These are phyloP conservation scores for Gossypium gossypioides DNA, from an alignment of 441 rosid species.

Conservation along the genomic window DNA sequence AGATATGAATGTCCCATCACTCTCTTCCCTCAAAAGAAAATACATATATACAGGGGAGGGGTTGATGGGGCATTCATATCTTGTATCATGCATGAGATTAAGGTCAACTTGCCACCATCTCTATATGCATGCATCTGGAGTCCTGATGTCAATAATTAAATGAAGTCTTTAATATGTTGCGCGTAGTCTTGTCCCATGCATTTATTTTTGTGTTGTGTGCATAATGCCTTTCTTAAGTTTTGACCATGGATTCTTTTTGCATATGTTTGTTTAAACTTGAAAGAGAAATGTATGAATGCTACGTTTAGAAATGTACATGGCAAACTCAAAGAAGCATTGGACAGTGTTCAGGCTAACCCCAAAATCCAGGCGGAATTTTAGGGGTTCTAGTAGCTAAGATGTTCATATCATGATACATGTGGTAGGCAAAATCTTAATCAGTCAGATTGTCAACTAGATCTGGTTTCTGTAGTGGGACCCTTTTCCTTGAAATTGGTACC, in stretches of 20 bases:
- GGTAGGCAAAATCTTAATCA: neutral
- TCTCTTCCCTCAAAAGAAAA: neutral
- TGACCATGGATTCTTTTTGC: neutral
- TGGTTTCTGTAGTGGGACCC: constrained; percentile 9
- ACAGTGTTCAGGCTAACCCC: neutral
- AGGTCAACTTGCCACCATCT: neutral
- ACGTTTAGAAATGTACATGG: neutral
- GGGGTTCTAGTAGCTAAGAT: neutral
- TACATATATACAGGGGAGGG: neutral
- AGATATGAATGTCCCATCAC: neutral
- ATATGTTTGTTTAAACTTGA: neutral
- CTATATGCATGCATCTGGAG: neutral
- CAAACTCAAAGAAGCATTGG: neutral
- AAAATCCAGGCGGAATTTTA: neutral
- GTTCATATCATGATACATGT: constrained; percentile 8
- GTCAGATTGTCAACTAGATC: constrained; percentile 13
- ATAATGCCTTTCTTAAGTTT: neutral
- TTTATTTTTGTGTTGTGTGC: neutral
- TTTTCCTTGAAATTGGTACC: neutral
- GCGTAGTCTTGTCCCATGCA: neutral
- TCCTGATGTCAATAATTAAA: neutral
- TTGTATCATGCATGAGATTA: neutral
- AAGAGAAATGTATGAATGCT: neutral
- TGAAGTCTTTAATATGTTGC: neutral
- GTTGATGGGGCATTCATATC: neutral